Evolutionary conservation across 495 filamentous ascomycete species (phyloP), one percentile per base, ranked within the genome.

Genomic region (Trichoderma orchidacearum): DNA sequence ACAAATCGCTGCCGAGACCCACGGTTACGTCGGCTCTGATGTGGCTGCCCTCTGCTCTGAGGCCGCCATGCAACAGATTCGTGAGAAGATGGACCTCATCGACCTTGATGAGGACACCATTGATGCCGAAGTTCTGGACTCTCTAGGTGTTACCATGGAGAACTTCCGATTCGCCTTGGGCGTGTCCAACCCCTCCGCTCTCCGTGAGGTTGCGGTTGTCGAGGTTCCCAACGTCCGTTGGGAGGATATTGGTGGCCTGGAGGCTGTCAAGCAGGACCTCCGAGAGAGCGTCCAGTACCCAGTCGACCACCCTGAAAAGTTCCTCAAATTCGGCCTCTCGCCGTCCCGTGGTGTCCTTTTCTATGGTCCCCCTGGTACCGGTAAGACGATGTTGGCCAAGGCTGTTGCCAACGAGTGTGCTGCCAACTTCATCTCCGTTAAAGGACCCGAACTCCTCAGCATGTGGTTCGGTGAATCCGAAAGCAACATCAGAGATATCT

Each of bases 391-490:
- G 77, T 85, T 98, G 76, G 93, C 93, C 71, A 98, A 98, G 80
- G 93, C 93, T 58, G 94, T 98, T 59, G 93, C 93, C 69, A 98
- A 98, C 73, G 93, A 98, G 78, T 97, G 94, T 64, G 85, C 94
- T 51, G 93, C 93, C 74, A 98, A 98, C 76, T 98, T 98, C 76
- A 97, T 98, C 69, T 96, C 93, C 56, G 83, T 98, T 68, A 98
- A 98, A 82, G 93, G 93, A 57, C 93, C 93, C 59, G 93, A 98
- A 75, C 75, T 98, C 64, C 81, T 98, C 58, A 95, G 89, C 66
- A 98, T 98, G 93, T 98, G 93, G 93, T 98, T 98, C 70, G 93
- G 93, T 86, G 93, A 98, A 75, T 97, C 94, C 17, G 93, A 98
- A 73, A 95, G 89, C 85, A 98, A 98, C 76, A 97, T 98, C 60